Evolutionary conservation across 352 stramenopile species (phyloP).

Genomic region (Phytophthora litchii): DNA sequence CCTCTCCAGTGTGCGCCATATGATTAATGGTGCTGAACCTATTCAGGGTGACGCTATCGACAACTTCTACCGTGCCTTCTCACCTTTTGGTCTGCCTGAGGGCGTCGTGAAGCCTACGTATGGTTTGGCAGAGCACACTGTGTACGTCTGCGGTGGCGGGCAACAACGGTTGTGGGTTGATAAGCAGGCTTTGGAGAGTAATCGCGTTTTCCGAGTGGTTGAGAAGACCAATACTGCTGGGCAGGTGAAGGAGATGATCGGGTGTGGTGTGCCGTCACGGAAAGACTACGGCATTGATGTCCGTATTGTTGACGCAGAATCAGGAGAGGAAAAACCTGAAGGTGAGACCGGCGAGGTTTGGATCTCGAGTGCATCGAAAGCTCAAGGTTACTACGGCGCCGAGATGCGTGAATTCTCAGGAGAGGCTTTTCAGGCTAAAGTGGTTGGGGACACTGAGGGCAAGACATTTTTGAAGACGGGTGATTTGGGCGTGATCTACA

Average conservation of each 20-base stretch:
- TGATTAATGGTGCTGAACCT: conserved; percentile 99
- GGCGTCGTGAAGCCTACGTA: conserved; percentile 97
- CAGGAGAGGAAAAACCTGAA: conserved; percentile 40
- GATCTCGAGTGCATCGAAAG: conserved; percentile 92
- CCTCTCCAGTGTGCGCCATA: conserved; percentile 93
- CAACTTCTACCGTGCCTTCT: conserved; percentile 91
- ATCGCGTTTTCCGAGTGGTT: conserved; percentile 58
- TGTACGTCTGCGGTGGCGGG: conserved; percentile 97
- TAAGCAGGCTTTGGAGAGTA: conserved; percentile 89
- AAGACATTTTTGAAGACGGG: conserved; percentile 93
- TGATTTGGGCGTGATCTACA: conserved; percentile 97
- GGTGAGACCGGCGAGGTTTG: conserved; percentile 89
- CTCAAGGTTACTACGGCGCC: conserved; percentile 92
- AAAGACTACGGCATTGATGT: conserved; percentile 92
- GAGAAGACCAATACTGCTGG: conserved; percentile 20
- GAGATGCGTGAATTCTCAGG: conserved; percentile 81
- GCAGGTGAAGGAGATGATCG: conserved; percentile 86
- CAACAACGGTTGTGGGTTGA: conserved; percentile 89
- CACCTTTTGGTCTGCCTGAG: conserved; percentile 78
- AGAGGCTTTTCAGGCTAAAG: conserved; percentile 89
- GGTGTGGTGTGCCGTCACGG: conserved; percentile 91
- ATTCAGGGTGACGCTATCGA: conserved; percentile 91
- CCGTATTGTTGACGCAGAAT: conserved; percentile 93
- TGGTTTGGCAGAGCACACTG: conserved; percentile 99
- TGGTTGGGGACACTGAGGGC: conserved; percentile 45